Percentiles rank a stretch among this genome's conserved stretches.
Conservation (phyloP, 176 grass and related monocot species). For the Dactylis glomerata region DNA sequence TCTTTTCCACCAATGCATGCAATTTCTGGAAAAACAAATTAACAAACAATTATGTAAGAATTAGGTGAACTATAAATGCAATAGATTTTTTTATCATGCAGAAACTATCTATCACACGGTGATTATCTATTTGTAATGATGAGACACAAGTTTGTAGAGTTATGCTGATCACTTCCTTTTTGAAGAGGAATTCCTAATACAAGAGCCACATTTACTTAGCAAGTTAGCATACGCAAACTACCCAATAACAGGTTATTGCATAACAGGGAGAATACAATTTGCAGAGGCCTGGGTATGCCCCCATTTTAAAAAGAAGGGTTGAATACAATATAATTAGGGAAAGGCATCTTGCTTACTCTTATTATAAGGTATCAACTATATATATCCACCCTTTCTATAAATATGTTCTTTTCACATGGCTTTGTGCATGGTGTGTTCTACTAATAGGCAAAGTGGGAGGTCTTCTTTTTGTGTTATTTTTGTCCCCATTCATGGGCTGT, state of each 20-base stretch:
- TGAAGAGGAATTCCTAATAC: neutral
- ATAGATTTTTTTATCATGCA: too few relatives aligned
- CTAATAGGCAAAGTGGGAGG: constrained; percentile 48
- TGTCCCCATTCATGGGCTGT: constrained; percentile 49
- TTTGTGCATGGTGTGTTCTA: constrained; percentile 20
- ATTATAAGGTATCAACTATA: neutral
- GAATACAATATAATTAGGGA: constrained; percentile 12
- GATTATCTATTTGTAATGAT: neutral
- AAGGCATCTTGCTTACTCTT: constrained; percentile 1
- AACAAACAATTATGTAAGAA: neutral
- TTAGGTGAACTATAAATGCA: too few relatives aligned
- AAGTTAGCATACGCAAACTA: neutral
- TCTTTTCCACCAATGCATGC: constrained; percentile 88
- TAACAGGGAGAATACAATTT: neutral
- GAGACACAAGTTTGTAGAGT: neutral
- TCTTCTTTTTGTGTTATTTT: constrained; percentile 37
- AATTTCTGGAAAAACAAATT: constrained; percentile 34
- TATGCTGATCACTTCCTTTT: neutral
- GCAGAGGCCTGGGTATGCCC: too few relatives aligned
- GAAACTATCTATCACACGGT: too few relatives aligned
- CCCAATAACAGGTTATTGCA: neutral
- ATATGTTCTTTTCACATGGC: constrained; percentile 31
- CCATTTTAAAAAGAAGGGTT: too few relatives aligned
- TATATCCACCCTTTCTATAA: neutral
- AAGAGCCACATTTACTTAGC: neutral